Conservation (phyloP, 1,284 basidiomycete genomes). For the Microbotryum violaceum region DNA sequence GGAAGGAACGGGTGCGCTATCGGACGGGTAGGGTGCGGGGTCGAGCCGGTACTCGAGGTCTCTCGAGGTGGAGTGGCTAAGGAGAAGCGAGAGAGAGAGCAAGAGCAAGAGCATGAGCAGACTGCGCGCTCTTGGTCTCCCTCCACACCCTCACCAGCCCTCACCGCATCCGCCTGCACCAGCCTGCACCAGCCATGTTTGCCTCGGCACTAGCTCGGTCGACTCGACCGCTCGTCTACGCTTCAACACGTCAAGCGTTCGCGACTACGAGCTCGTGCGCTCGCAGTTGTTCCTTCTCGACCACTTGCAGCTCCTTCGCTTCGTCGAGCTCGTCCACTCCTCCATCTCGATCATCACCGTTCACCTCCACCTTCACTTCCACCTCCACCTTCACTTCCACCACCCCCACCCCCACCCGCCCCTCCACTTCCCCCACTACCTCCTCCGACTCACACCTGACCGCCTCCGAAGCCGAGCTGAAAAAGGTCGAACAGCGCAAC, state of each 20-base stretch:
- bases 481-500: constrained; percentile 20
- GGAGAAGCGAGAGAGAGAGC: no score
- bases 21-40: no score
- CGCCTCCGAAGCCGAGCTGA: constrained; percentile 15
- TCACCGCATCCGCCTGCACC: no score
- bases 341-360: not conserved
- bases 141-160: no score
- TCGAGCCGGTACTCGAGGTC: no score
- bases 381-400: not conserved
- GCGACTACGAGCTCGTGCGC: not conserved
- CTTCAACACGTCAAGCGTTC: not conserved
- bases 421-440: not conserved
- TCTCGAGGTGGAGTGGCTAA: no score
- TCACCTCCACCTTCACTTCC: not conserved
- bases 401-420: not conserved
- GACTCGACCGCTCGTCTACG: not conserved
- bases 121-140: no score
- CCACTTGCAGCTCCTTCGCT: not conserved
- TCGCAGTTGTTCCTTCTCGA: not conserved
- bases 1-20: no score
- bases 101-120: no score
- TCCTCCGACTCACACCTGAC: constrained; percentile 17
- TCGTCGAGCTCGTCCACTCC: not conserved
- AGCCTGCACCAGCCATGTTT: no score
- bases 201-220: no score